Conservation (phyloP, 2,329 filamentous ascomycete genomes). For the Trichoderma hamatum region DNA sequence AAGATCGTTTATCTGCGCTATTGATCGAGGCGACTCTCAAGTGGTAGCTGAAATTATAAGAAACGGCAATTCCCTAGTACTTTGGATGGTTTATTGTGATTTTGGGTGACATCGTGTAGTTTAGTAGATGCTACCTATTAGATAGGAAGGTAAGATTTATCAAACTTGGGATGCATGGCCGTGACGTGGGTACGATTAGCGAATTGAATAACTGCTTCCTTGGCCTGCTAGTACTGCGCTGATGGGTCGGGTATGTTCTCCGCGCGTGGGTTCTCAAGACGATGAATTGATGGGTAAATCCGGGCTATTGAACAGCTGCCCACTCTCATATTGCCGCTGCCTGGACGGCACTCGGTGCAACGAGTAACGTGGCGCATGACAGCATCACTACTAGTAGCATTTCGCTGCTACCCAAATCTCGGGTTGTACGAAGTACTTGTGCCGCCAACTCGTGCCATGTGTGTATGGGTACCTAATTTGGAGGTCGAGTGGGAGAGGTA, state of each 20-base stretch:
- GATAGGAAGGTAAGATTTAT: background rate
- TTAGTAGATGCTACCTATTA: background rate
- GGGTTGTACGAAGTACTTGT: background rate
- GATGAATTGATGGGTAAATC: background rate
- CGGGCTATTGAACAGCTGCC: background rate
- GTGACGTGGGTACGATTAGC: background rate
- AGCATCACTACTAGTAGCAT: background rate
- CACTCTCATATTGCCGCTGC: background rate
- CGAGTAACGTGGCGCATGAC: background rate
- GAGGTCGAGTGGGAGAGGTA: background rate
- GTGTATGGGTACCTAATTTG: background rate
- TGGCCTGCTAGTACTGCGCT: background rate
- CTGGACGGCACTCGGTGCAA: background rate
- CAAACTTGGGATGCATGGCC: background rate
- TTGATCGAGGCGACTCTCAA: background rate
- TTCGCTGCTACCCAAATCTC: background rate
- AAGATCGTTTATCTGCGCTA: background rate
- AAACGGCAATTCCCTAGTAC: background rate
- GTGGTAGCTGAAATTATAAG: background rate
- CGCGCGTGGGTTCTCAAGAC: background rate
- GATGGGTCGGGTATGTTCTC: background rate
- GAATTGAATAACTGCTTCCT: background rate
- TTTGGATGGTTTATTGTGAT: background rate
- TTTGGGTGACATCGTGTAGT: background rate
- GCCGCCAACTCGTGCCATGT: background rate